Conservation (phyloP, 1,139 yeast genomes). For the Debaryomycetaceae sp. region DNA sequence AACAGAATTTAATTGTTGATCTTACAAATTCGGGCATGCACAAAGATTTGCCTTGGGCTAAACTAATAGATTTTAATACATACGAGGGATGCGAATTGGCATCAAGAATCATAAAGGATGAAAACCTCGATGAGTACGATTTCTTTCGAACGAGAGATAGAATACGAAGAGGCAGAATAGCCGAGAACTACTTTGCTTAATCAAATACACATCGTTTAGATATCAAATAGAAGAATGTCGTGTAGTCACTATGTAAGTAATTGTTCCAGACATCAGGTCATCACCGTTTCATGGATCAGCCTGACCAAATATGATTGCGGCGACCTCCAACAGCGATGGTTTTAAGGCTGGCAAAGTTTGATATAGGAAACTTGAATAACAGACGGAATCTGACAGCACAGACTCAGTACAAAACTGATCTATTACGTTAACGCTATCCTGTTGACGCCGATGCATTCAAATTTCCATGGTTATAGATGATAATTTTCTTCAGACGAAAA, state of each 20-base stretch:
- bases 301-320: conserved; percentile 43
- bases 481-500: background rate
- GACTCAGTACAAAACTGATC: conserved; percentile 1
- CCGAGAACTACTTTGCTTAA: conserved; percentile 37
- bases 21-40: conserved; percentile 59
- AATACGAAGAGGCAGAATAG: conserved; percentile 42
- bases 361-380: conserved; percentile 22
- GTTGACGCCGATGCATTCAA: conserved; percentile 3
- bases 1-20: conserved; percentile 35
- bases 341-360: conserved; percentile 39
- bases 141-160: conserved; percentile 30
- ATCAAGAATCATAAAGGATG: conserved; percentile 29
- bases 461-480: conserved; percentile 4
- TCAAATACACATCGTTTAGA: background rate
- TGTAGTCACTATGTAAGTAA: background rate
- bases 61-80: conserved; percentile 27
- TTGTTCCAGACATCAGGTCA: conserved; percentile 84
- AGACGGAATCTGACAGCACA: conserved; percentile 17
- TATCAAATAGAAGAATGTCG: background rate
- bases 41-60: conserved; percentile 55
- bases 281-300: conserved; percentile 78
- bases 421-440: conserved; percentile 19
- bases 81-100: conserved; percentile 30
- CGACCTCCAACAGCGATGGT: conserved; percentile 96
- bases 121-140: conserved; percentile 28